Conservation (phyloP, 208 protist genomes). For the Trypanosomatidae sp. region DNA sequence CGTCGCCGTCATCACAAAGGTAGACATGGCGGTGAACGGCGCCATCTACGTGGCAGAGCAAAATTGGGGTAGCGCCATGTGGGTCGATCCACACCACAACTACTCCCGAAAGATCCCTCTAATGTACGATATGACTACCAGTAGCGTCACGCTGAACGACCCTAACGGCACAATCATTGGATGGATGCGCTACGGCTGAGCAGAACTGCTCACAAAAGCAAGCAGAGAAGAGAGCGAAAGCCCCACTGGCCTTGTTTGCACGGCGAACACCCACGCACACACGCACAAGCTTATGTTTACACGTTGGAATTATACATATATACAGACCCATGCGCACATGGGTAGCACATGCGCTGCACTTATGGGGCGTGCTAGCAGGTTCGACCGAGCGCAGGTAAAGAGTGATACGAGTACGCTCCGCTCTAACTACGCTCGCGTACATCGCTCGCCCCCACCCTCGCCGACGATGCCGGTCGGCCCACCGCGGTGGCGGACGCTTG, state of each 20-base stretch:
- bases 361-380: no score
- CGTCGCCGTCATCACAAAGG: constrained; percentile 69
- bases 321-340: not conserved
- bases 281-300: not conserved
- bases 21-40: constrained; percentile 17
- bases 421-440: no score
- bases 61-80: constrained; percentile 73
- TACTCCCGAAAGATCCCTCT: constrained; percentile 35
- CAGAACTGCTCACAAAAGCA: not conserved
- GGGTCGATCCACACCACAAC: constrained; percentile 63
- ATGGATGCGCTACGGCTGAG: constrained; percentile 39
- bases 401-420: no score
- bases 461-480: no score
- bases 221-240: not conserved
- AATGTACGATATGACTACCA: constrained; percentile 1
- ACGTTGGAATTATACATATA: not conserved
- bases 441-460: no score
- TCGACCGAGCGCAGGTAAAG: no score
- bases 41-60: constrained; percentile 73
- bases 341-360: no score
- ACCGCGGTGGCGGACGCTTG: not conserved
- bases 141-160: constrained; percentile 20
- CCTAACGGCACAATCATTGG: constrained; percentile 21
- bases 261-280: not conserved
- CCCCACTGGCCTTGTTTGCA: not conserved